Evolutionary conservation across 2,329 filamentous ascomycete species (phyloP), one percentile per base, ranked within the genome.

Genomic region (Coniochaeta ligniaria): DNA sequence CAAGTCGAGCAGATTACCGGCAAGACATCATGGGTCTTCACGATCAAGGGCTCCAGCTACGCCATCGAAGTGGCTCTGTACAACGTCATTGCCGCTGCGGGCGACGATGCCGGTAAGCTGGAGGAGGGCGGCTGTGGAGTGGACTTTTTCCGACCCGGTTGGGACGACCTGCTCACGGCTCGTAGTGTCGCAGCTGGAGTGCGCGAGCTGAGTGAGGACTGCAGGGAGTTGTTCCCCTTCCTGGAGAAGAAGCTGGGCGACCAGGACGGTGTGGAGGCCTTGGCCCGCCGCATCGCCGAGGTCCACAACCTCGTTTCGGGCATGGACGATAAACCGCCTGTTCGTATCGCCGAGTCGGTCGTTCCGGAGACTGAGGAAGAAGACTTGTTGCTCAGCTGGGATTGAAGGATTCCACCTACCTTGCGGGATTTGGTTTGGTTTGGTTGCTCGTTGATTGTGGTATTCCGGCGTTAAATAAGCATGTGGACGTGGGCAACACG

Each of bases 1-100:
- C 41, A 63, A 1, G 66, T 78, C 59, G 67, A 71, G 41, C 59
- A 65, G 1, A 60, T 74, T 1, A 62, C 66, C 1, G 69, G 72
- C n/a, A 75, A 71, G 56, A 71, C 70, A 5, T 61, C 69, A 1
- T 75, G 73, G 67, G 67, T 65, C 5, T 75, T 71, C 45, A 62
- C 66, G 24, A 74, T 68, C 66, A 68, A 68, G 45, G 35, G 60
- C 2, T 70, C 67, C 1, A 63, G 66, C 4, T 78, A 75, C 55
- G 59, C 66, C 11, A 61, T 78, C 16, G 70, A 77, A 58, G 63
- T 78, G 16, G 64, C 69, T 7, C 64, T 75, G 20, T 71, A 72
- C 60, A 72, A 71, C 33, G 66, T 70, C 22, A 75, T 74, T 71
- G 26, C 35, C 6, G 54, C 54, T 14, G 26, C 9, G 6, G 22